phyloP scores from a whole-genome alignment of 148 eudicot species.

The Simmondsia chinensis region DNA sequence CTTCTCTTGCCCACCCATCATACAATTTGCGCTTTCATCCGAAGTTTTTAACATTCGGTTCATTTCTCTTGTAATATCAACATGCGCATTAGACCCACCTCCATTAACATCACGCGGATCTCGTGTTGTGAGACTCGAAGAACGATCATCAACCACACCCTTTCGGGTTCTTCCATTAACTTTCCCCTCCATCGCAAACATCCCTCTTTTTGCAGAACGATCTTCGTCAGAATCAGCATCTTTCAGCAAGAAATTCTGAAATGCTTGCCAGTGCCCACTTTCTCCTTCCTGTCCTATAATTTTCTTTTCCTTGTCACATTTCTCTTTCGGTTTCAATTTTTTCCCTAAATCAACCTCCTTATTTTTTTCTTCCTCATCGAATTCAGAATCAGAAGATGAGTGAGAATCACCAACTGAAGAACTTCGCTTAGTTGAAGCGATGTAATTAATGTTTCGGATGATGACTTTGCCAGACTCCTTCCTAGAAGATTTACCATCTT shows the following conservation, averaged over 20 bases:
- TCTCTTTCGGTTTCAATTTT: slow-evolving; percentile 30
- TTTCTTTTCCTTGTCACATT: slow-evolving; percentile 17
- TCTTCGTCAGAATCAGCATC: slow-evolving; percentile 54
- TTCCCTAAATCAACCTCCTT: slow-evolving; percentile 12
- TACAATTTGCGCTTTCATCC: slow-evolving; percentile 31
- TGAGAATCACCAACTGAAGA: slow-evolving; percentile 40
- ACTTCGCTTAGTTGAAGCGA: slow-evolving; percentile 43
- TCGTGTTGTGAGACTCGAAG: slow-evolving; percentile 33
- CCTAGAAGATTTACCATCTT: slow-evolving; percentile 40
- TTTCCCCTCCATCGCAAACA: slow-evolving; percentile 59
- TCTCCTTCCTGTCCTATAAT: slow-evolving; percentile 31
- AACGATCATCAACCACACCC: slow-evolving; percentile 28
- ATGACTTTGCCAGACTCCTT: slow-evolving; percentile 63
- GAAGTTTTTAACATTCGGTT: slow-evolving; percentile 24
- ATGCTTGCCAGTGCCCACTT: slow-evolving; percentile 85
- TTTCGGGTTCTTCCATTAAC: slow-evolving; percentile 32
- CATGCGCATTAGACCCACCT: slow-evolving; percentile 16
- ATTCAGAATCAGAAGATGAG: slow-evolving; percentile 50
- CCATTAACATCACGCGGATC: slow-evolving; percentile 17
- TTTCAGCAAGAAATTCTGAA: slow-evolving; percentile 68
- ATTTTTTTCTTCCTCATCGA: slow-evolving; percentile 20
- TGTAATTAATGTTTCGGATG: slow-evolving; percentile 78
- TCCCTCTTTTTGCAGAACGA: slow-evolving; percentile 29
- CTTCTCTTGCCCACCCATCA: slow-evolving; percentile 32
- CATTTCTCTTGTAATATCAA: slow-evolving; percentile 28